Evolutionary conservation across 331 rosid genomes (phyloP).

Genomic region (Prunus yedoensis): DNA sequence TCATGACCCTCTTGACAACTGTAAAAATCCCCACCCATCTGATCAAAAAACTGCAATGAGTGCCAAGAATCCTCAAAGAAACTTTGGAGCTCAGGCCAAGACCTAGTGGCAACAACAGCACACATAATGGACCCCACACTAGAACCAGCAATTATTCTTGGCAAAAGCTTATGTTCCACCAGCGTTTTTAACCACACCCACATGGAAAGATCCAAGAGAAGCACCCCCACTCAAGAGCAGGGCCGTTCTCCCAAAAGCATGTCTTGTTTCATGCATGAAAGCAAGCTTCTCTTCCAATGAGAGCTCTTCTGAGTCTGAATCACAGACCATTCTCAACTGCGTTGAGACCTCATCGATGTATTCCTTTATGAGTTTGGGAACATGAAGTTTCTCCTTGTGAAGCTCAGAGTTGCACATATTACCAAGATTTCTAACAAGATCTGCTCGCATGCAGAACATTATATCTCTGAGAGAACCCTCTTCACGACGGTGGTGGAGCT

Average conservation of each 20-base stretch:
- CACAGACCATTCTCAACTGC: constrained; percentile 89
- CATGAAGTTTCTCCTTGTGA: constrained; percentile 89
- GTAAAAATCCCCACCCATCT: constrained; percentile 87
- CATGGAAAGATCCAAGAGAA: constrained; percentile 91
- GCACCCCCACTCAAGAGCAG: constrained; percentile 97
- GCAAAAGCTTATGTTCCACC: constrained; percentile 89
- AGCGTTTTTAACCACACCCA: constrained; percentile 80
- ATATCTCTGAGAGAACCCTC: constrained; percentile 85
- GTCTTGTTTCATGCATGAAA: constrained; percentile 94
- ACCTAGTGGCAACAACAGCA: constrained; percentile 88
- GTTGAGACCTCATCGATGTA: constrained; percentile 87
- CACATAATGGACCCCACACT: constrained; percentile 98
- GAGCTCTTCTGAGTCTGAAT: constrained; percentile 82
- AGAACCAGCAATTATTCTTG: constrained; percentile 94
- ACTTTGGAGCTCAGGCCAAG: constrained; percentile 97
- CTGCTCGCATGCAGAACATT: constrained; percentile 90
- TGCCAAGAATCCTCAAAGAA: constrained; percentile 91
- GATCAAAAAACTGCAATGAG: constrained; percentile 84
- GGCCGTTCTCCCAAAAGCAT: constrained; percentile 97
- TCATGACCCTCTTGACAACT: constrained; percentile 80
- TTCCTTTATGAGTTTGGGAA: constrained; percentile 83
- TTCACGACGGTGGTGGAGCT: constrained; percentile 79
- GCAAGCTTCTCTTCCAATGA: constrained; percentile 85
- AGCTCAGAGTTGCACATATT: constrained; percentile 93
- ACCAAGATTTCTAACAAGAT: constrained; percentile 88